phyloP scores from a whole-genome alignment of 1,284 basidiomycete species.

The Entoloma clypeatum region DNA sequence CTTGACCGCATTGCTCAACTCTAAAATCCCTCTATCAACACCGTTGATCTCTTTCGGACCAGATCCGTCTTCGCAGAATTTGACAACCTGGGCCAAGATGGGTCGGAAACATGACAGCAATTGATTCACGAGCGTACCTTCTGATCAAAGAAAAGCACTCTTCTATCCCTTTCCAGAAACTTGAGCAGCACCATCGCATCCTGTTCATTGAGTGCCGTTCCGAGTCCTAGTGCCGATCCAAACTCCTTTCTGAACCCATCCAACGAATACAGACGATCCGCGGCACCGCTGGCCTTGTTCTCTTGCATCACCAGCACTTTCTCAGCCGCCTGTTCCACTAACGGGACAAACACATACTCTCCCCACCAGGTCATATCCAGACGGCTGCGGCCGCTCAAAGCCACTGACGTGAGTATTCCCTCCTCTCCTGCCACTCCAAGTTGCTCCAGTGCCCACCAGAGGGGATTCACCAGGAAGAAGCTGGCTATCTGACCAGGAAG shows the following conservation, averaged over 20 bases:
- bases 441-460: conserved; percentile 85
- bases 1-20: conserved; percentile 64
- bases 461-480: conserved; percentile 70
- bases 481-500: conserved; percentile 66
- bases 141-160: conserved; percentile 56
- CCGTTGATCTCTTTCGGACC: conserved; percentile 51
- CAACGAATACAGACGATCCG: conserved; percentile 61
- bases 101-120: not conserved
- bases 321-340: conserved; percentile 67
- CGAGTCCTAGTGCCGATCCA: conserved; percentile 39
- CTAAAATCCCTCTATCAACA: conserved; percentile 72
- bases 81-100: conserved; percentile 54
- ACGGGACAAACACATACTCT: conserved; percentile 69
- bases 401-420: conserved; percentile 33
- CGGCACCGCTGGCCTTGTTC: conserved; percentile 47
- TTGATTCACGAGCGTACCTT: conserved; percentile 44
- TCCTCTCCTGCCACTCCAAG: conserved; percentile 67
- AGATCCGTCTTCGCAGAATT: conserved; percentile 53
- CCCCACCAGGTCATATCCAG: conserved; percentile 70
- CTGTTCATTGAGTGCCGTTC: conserved; percentile 42
- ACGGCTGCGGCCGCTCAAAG: conserved; percentile 25
- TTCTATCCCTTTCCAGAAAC: conserved; percentile 76
- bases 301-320: conserved; percentile 50
- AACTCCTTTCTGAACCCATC: conserved; percentile 64
- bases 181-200: conserved; percentile 73